phyloP scores from a whole-genome alignment of 345 rosid species.

The Capsella bursapastoris region DNA sequence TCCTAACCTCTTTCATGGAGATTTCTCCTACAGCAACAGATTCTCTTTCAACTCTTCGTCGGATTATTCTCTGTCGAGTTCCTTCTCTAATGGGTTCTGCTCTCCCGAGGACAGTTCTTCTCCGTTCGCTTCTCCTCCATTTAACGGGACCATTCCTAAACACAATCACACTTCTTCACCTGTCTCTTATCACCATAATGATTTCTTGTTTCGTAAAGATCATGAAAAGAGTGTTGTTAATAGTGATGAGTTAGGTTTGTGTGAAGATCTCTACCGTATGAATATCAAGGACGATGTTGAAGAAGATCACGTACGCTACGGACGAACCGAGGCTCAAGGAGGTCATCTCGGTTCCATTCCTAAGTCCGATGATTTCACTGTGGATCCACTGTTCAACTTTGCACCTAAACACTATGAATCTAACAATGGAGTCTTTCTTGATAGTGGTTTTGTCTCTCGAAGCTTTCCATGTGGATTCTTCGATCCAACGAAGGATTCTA shows the following conservation, averaged over 20 bases:
- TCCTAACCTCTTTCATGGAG: slow-evolving; percentile 24
- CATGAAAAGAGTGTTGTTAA: slow-evolving; percentile 8
- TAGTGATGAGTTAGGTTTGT: slow-evolving; percentile 35
- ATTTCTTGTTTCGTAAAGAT: background rate
- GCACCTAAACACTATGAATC: slow-evolving; percentile 20
- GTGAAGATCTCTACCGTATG: slow-evolving; percentile 38
- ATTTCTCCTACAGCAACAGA: slow-evolving; percentile 38
- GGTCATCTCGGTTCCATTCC: slow-evolving; percentile 20
- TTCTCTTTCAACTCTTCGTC: slow-evolving; percentile 47
- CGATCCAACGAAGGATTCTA: slow-evolving; percentile 7
- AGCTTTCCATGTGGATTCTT: slow-evolving; percentile 27
- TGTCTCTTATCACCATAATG: slow-evolving; percentile 6
- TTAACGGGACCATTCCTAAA: background rate
- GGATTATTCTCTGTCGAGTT: slow-evolving; percentile 48
- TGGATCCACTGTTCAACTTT: slow-evolving; percentile 5
- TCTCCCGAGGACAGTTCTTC: slow-evolving; percentile 48
- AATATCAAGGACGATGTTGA: slow-evolving; percentile 15
- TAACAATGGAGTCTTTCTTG: slow-evolving; percentile 1
- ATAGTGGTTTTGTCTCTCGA: slow-evolving; percentile 21
- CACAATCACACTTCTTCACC: slow-evolving; percentile 6
- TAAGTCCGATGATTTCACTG: background rate
- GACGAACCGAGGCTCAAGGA: slow-evolving; percentile 10
- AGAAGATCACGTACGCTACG: slow-evolving; percentile 18
- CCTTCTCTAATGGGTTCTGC: slow-evolving; percentile 49
- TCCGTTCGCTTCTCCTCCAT: slow-evolving; percentile 48